These are phyloP conservation scores for Penicillium atrosanguineum DNA, from an alignment of 495 filamentous ascomycete species.

Conservation along the genomic window DNA sequence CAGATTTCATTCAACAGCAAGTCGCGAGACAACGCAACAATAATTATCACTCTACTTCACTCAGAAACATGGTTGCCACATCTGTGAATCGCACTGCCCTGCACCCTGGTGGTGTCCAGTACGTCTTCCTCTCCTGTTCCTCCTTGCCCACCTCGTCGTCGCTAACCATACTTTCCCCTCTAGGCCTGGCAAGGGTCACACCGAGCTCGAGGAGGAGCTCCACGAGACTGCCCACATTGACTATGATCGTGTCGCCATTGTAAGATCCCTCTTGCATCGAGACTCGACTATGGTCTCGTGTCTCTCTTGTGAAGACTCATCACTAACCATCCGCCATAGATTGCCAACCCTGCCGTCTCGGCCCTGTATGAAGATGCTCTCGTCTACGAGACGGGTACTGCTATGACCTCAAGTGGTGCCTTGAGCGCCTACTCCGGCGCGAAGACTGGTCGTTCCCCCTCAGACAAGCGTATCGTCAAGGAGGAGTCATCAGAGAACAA, in stretches of 20 bases:
- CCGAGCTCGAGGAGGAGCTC: constrained; percentile 94
- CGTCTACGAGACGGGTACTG: constrained; percentile 96
- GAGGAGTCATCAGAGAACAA: constrained; percentile 86
- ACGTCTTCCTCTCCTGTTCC: constrained; percentile 39
- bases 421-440: constrained; percentile 96
- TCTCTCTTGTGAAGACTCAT: constrained; percentile 5
- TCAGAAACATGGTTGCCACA: constrained; percentile 66
- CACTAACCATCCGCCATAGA: constrained; percentile 47
- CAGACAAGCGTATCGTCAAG: constrained; percentile 95
- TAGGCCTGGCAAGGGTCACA: constrained; percentile 83
- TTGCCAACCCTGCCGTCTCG: constrained; percentile 86
- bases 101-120: constrained; percentile 91
- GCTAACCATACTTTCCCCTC: constrained; percentile 31
- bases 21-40: constrained; percentile 58
- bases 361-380: constrained; percentile 98
- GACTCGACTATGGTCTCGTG: constrained; percentile 9
- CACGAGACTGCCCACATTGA: constrained; percentile 99
- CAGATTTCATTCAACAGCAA: constrained; percentile 60
- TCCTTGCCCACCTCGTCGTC: constrained; percentile 17
- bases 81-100: constrained; percentile 86
- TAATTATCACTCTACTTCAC: constrained; percentile 62
- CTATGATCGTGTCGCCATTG: constrained; percentile 97
- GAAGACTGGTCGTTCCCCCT: constrained; percentile 95
- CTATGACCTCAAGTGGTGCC: constrained; percentile 92
- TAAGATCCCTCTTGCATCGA: constrained; percentile 40